A percentile compares a stretch with the other conserved stretches of the same genome.
Evolutionary conservation across 768 basidiomycete genomes (phyloP).

Genomic region (Phylloporus sp.): DNA sequence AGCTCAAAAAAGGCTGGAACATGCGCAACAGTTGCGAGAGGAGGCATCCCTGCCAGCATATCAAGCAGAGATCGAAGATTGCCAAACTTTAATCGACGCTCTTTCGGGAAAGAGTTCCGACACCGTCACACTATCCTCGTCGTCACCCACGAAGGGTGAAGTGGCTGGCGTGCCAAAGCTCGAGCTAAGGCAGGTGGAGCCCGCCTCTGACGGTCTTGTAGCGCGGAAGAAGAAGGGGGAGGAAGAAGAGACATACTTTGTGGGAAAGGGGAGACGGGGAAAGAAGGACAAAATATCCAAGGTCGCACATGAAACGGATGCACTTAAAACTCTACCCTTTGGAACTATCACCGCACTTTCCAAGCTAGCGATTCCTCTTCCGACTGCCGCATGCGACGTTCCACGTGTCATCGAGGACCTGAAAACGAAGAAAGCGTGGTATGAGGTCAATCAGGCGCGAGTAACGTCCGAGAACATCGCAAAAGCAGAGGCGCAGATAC

Average conservation of each 20-base stretch:
- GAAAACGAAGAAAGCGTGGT: constrained; percentile 93
- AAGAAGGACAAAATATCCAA: constrained; percentile 50
- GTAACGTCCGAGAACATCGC: constrained; percentile 75
- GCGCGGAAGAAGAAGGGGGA: constrained; percentile 90
- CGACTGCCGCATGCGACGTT: constrained; percentile 68
- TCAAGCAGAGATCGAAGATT: constrained; percentile 93
- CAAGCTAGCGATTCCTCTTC: constrained; percentile 85
- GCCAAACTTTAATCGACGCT: constrained; percentile 84
- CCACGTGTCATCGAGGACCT: constrained; percentile 84
- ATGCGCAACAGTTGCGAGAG: constrained; percentile 76
- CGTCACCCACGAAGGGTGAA: constrained; percentile 37
- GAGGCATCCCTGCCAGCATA: constrained; percentile 89
- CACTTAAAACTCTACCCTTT: constrained; percentile 64
- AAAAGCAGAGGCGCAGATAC: constrained; percentile 73
- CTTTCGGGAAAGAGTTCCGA: constrained; percentile 64
- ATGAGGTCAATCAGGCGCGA: constrained; percentile 82
- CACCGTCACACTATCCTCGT: constrained; percentile 38
- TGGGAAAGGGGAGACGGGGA: constrained; percentile 61
- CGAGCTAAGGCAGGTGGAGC: constrained; percentile 81
- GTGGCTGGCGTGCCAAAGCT: constrained; percentile 70
- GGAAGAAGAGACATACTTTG: constrained; percentile 77
- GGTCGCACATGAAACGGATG: constrained; percentile 32
- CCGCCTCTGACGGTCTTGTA: constrained; percentile 58
- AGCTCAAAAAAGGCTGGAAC: constrained; percentile 72
- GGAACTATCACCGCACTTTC: constrained; percentile 85